Conservation (phyloP, 805 yeast species). For the Sungouiozyma intestinalis region DNA sequence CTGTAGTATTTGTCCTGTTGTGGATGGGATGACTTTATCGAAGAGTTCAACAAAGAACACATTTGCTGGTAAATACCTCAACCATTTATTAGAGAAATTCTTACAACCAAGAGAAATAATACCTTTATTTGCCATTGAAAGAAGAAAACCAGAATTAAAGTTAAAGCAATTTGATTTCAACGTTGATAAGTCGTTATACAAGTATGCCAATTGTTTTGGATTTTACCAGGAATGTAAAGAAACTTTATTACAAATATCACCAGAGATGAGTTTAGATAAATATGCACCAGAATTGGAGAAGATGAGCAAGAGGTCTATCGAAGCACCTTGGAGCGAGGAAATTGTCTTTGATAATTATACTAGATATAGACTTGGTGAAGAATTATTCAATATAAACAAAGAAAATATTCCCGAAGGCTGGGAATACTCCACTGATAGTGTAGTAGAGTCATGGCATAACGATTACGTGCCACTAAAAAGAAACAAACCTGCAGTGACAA, state of each 20-base stretch:
- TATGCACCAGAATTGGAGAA: conserved; percentile 20
- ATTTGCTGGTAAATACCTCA: conserved; percentile 60
- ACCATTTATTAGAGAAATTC: conserved; percentile 21
- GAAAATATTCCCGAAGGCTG: conserved; percentile 31
- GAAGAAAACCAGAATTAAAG: conserved; percentile 24
- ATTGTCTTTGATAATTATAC: conserved; percentile 47
- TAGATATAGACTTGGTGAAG: conserved; percentile 55
- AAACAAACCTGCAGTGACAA: conserved; percentile 26
- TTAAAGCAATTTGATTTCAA: conserved; percentile 16
- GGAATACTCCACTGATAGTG: conserved; percentile 41
- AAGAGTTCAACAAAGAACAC: conserved; percentile 62
- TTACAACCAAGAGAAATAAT: conserved; percentile 27
- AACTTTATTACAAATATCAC: conserved; percentile 41
- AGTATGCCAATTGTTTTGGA: conserved; percentile 42
- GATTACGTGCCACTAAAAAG: conserved; percentile 71
- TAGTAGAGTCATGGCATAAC: conserved; percentile 40
- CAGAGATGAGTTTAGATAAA: conserved; percentile 15
- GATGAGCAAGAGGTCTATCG: conserved; percentile 41
- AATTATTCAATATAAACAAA: conserved; percentile 54
- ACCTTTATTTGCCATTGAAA: conserved; percentile 25
- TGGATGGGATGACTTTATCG: conserved; percentile 68
- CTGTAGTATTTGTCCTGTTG: conserved; percentile 67
- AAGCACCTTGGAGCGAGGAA: conserved; percentile 67
- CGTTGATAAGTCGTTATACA: conserved; percentile 41
- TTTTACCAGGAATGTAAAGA: conserved; percentile 70